phyloP scores from a whole-genome alignment of 2,329 filamentous ascomycete species.

The Phoma sp. region DNA sequence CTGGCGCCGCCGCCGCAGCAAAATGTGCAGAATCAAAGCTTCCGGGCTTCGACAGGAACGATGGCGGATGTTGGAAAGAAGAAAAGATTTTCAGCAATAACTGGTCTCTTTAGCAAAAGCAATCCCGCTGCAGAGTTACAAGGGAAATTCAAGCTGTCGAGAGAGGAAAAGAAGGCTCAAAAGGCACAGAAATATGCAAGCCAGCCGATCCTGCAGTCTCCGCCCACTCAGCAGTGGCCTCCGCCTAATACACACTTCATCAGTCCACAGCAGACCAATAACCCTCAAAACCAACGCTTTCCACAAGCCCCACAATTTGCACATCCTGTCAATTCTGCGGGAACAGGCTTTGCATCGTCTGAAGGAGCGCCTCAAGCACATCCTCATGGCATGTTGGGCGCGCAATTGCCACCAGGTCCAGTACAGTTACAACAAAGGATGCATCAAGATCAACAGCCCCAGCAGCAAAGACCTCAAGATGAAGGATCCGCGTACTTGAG shows the following conservation, averaged over 20 bases:
- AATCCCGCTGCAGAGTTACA: constrained; percentile 36
- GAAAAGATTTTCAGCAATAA: constrained; percentile 54
- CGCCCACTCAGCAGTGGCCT: constrained; percentile 23
- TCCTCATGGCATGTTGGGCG: constrained; percentile 19
- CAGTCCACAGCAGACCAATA: constrained; percentile 23
- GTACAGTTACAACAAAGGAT: constrained; percentile 10
- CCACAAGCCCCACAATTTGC: constrained; percentile 19
- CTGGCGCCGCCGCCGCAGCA: constrained; percentile 15
- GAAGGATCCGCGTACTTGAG: constrained; percentile 31
- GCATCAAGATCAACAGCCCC: constrained; percentile 12
- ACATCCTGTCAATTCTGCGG: too few relatives aligned
- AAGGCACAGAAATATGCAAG: constrained; percentile 37
- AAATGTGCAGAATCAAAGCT: constrained; percentile 17
- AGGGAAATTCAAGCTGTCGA: constrained; percentile 45
- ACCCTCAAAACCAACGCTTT: constrained; percentile 22
- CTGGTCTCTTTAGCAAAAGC: constrained; percentile 51
- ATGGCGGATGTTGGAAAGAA: constrained; percentile 44
- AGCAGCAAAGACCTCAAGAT: constrained; percentile 16
- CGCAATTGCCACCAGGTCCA: constrained; percentile 19
- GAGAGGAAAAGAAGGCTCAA: constrained; percentile 46
- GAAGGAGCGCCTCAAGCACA: constrained; percentile 18
- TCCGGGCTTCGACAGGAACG: constrained; percentile 22
- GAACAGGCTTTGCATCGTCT: not conserved
- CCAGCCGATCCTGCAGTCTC: constrained; percentile 12
- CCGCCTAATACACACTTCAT: constrained; percentile 24